phyloP scores from a whole-genome alignment of 169 alveolate genomes.

The Haemoproteus tartakovskyi region DNA sequence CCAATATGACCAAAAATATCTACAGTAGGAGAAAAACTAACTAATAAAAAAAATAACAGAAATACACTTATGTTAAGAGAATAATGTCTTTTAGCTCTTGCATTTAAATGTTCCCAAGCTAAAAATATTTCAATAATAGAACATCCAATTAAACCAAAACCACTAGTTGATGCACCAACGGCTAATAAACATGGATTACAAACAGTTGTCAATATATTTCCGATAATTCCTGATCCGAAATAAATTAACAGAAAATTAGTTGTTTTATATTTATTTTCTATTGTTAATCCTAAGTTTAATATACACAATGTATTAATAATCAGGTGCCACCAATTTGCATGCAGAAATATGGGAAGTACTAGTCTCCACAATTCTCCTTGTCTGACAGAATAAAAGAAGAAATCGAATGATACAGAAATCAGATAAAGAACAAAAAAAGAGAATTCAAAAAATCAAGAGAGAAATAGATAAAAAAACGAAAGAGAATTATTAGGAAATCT shows the following conservation, averaged over 20 bases:
- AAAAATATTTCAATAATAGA: conserved; percentile 66
- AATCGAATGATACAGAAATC: background rate
- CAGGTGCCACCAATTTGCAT: conserved; percentile 63
- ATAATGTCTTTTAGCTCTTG: conserved; percentile 44
- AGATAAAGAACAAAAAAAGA: background rate
- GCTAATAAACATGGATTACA: conserved; percentile 70
- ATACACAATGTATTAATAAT: conserved; percentile 46
- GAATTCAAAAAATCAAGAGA: background rate
- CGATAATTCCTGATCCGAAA: conserved; percentile 47
- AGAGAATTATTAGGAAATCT: background rate
- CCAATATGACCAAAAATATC: conserved; percentile 64
- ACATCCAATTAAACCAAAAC: conserved; percentile 68
- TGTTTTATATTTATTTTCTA: conserved; percentile 42
- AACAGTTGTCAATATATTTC: conserved; percentile 65
- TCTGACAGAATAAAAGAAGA: conserved; percentile 2
- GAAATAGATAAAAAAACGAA: background rate
- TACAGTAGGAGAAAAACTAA: conserved; percentile 58
- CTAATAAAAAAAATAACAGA: conserved; percentile 43
- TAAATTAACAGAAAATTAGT: conserved; percentile 2
- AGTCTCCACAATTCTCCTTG: conserved; percentile 62
- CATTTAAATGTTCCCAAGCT: conserved; percentile 58
- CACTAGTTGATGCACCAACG: conserved; percentile 71
- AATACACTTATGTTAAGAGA: conserved; percentile 32
- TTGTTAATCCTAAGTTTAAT: conserved; percentile 51
- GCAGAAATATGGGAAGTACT: conserved; percentile 42